phyloP scores from a whole-genome alignment of 306 rosid genomes.

The Pterocarpus santalinus region DNA sequence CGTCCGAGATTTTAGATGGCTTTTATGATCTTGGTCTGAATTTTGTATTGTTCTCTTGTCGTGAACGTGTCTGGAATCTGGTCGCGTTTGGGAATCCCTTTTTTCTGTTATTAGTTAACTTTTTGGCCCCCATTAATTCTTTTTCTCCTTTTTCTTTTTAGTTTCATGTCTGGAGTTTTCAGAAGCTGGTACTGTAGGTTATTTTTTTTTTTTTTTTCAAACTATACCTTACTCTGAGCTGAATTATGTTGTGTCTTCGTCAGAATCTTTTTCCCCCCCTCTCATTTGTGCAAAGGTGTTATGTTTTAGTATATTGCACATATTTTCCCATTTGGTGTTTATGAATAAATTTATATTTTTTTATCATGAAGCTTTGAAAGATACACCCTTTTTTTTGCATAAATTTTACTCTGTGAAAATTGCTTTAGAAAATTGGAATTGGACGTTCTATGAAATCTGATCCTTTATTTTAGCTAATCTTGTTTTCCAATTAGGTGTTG shows the following conservation, averaged over 20 bases:
- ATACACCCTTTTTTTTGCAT: background rate
- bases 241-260: slow-evolving; percentile 25
- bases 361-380: background rate
- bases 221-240: slow-evolving; percentile 16
- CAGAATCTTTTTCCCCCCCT: slow-evolving; percentile 10
- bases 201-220: slow-evolving; percentile 9
- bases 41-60: slow-evolving; percentile 35
- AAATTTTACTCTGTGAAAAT: slow-evolving; percentile 4
- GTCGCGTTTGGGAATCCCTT: slow-evolving; percentile 42
- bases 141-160: background rate
- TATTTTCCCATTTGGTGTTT: slow-evolving; percentile 36
- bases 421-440: slow-evolving; percentile 10
- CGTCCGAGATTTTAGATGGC: slow-evolving; percentile 55
- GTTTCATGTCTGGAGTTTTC: background rate
- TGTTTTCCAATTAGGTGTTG: slow-evolving; percentile 4
- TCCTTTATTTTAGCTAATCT: background rate
- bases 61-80: slow-evolving; percentile 37
- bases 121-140: slow-evolving; percentile 19
- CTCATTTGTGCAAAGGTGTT: background rate
- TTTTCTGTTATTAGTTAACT: slow-evolving; percentile 50
- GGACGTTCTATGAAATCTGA: background rate
- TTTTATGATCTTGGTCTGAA: slow-evolving; percentile 24
- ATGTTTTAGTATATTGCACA: slow-evolving; percentile 19
- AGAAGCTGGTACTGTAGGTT: too few species aligned
- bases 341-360: background rate